Percentiles rank a stretch among this genome's conserved stretches.
phyloP scores from a whole-genome alignment of 2,329 filamentous ascomycete species.

The Neopestalotiopsis sp. region DNA sequence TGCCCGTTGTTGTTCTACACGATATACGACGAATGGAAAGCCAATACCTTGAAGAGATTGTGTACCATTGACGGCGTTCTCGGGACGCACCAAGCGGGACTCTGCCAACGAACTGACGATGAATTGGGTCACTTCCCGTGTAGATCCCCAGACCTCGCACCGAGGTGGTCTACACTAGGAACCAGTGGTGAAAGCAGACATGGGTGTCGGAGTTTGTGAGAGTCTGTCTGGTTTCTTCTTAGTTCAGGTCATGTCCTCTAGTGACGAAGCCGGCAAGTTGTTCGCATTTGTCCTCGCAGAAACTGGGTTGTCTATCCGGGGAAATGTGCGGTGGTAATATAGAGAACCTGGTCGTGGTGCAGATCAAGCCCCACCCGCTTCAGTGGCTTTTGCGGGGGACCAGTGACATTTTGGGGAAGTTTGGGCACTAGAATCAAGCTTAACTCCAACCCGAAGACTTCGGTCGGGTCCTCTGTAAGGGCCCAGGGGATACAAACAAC shows the following conservation, averaged over 20 bases:
- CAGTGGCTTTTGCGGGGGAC: constrained; percentile 3
- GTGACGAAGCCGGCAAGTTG: background rate
- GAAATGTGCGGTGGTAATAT: constrained; percentile 17
- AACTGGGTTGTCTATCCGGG: constrained; percentile 5
- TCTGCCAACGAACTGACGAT: too few relatives aligned
- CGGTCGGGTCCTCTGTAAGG: background rate
- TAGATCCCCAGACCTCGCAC: background rate
- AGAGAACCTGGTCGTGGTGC: constrained; percentile 8
- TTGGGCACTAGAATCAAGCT: background rate
- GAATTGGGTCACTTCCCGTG: too few relatives aligned
- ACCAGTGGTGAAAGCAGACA: background rate
- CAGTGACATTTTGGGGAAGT: constrained; percentile 5
- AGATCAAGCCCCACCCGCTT: background rate
- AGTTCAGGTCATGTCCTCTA: background rate
- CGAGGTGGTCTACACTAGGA: background rate
- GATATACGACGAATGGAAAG: too few relatives aligned
- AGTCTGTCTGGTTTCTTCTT: background rate
- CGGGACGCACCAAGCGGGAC: too few relatives aligned
- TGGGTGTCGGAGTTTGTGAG: constrained; percentile 15
- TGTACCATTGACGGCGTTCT: too few relatives aligned
- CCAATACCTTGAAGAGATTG: too few relatives aligned
- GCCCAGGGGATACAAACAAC: background rate
- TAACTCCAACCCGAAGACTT: background rate
- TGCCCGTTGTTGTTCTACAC: too few relatives aligned
- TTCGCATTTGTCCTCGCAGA: constrained; percentile 18